These are phyloP conservation scores for Neofusicoccum sp. DNA, from an alignment of 2,329 filamentous ascomycete species.

Conservation along the genomic window DNA sequence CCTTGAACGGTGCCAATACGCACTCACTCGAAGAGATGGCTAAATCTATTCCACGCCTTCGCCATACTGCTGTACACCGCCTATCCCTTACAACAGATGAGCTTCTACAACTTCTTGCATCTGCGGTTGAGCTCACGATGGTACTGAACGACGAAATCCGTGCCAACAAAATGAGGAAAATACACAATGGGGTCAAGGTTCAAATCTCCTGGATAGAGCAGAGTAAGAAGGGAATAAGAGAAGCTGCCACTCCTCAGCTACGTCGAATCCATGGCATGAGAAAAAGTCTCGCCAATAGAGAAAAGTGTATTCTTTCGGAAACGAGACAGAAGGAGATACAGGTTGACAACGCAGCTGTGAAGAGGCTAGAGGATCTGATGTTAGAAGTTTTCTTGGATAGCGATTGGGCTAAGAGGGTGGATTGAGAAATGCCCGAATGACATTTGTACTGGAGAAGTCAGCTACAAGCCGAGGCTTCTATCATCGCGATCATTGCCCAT, in stretches of 20 bases:
- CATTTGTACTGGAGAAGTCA: too few relatives aligned
- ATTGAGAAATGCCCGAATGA: too few relatives aligned
- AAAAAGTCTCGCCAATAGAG: not conserved
- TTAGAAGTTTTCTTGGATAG: not conserved
- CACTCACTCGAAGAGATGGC: not conserved
- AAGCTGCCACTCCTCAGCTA: not conserved
- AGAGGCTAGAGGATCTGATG: not conserved
- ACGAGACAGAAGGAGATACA: not conserved
- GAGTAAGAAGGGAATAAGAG: conserved; percentile 1
- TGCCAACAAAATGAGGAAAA: not conserved
- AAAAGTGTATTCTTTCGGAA: conserved; percentile 1
- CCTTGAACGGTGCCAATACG: not conserved
- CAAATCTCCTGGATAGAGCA: not conserved
- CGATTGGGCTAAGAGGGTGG: too few relatives aligned
- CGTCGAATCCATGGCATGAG: not conserved
- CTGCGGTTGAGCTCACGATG: not conserved
- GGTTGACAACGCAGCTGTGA: not conserved
- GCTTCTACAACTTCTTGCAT: not conserved
- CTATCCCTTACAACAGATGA: not conserved
- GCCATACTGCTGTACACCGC: not conserved
- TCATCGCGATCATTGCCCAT: too few relatives aligned
- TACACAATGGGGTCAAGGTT: not conserved
- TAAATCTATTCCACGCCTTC: not conserved
- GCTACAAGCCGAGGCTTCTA: too few relatives aligned
- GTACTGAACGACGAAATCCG: not conserved